Percentiles rank a stretch among this genome's conserved stretches.
Conservation (phyloP, 2,329 filamentous ascomycete genomes). For the Aphanoascus verrucosus region DNA sequence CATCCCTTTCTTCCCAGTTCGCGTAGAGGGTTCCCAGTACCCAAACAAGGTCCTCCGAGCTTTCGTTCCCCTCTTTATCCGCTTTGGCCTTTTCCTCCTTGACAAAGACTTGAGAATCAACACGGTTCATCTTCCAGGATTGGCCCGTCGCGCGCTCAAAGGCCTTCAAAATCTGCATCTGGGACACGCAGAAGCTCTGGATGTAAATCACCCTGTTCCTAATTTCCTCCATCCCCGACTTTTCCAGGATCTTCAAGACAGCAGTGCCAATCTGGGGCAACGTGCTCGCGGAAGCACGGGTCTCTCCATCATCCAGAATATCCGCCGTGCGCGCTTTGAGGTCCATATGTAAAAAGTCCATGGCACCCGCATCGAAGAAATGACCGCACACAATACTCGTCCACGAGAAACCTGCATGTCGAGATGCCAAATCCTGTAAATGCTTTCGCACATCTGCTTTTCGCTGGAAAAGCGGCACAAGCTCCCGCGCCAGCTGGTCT, state of each 20-base stretch:
- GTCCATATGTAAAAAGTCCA: constrained; percentile 5
- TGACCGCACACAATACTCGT: constrained; percentile 10
- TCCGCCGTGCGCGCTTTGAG: constrained; percentile 2
- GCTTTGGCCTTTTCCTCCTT: constrained; percentile 8
- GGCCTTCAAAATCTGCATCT: constrained; percentile 8
- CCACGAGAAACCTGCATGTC: constrained; percentile 5
- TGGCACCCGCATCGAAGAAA: constrained; percentile 6
- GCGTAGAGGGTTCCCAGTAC: constrained; percentile 8
- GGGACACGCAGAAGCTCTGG: constrained; percentile 11
- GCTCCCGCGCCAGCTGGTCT: constrained; percentile 4
- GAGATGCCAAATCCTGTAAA: background rate
- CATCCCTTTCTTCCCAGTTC: constrained; percentile 11
- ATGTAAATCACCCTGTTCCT: constrained; percentile 11
- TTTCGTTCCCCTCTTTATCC: background rate
- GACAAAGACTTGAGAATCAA: constrained; percentile 1
- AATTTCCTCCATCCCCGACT: background rate
- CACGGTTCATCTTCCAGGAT: background rate
- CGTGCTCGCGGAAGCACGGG: constrained; percentile 4
- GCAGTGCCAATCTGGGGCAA: constrained; percentile 8
- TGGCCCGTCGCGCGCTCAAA: constrained; percentile 6
- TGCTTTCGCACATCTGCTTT: constrained; percentile 7
- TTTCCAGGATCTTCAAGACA: constrained; percentile 8
- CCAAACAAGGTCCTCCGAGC: constrained; percentile 9
- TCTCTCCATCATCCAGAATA: constrained; percentile 10
- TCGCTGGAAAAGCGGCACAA: constrained; percentile 7